Evolutionary conservation across 108 stramenopile species (phyloP).

Genomic region (Cyclotella sp.): DNA sequence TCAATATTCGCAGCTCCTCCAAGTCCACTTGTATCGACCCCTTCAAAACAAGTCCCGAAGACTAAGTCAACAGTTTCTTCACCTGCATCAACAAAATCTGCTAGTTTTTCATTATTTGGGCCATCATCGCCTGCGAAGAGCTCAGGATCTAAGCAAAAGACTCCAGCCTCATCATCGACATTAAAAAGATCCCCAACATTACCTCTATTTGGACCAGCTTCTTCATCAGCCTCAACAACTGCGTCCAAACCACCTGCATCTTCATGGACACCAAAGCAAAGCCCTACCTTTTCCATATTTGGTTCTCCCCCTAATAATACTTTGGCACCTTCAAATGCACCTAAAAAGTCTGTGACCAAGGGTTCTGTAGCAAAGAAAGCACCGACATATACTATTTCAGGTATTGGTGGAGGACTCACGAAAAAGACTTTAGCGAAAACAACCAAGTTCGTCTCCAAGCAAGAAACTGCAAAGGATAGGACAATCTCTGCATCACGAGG

Average conservation of each 20-base stretch:
- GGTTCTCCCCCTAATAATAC: not conserved
- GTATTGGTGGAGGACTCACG: conserved; percentile 16
- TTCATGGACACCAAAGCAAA: not conserved
- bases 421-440: not conserved
- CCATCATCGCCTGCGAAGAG: not conserved
- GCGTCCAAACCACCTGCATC: not conserved
- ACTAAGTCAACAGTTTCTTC: not conserved
- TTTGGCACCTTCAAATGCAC: not conserved
- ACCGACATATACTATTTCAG: not conserved
- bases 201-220: not conserved
- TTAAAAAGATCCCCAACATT: not conserved
- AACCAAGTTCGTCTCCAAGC: not conserved
- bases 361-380: conserved; percentile 10
- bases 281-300: conserved; percentile 8
- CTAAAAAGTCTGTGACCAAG: conserved; percentile 2
- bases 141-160: not conserved
- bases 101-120: not conserved
- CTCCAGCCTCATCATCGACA: not conserved
- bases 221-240: not conserved
- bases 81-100: not conserved
- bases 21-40: not conserved
- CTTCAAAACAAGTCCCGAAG: not conserved
- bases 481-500: not conserved
- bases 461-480: not conserved
- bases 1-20: conserved; percentile 2